phyloP scores from a whole-genome alignment of 2,329 filamentous ascomycete species.

The Stenocarpella maydis region DNA sequence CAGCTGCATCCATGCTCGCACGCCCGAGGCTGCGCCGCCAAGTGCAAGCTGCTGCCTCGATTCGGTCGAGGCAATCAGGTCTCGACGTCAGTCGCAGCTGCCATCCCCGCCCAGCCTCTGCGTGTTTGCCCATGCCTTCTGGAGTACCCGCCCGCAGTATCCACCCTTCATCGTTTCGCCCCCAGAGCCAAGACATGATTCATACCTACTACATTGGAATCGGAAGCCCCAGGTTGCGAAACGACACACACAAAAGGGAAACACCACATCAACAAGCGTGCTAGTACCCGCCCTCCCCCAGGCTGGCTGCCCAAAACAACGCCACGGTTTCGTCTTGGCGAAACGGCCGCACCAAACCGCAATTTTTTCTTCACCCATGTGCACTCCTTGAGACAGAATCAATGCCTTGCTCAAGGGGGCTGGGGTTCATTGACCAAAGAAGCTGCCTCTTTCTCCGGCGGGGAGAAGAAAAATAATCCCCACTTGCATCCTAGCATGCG shows the following conservation, averaged over 20 bases:
- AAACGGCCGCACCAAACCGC: constrained; percentile 3
- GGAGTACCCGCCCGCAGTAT: neutral
- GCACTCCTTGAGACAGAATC: neutral
- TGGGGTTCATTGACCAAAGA: neutral
- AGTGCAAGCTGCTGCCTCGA: constrained; percentile 14
- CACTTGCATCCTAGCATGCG: neutral
- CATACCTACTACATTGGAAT: neutral
- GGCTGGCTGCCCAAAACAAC: constrained; percentile 23
- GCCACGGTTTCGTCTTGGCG: constrained; percentile 30
- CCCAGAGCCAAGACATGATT: constrained; percentile 23
- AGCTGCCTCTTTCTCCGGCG: neutral
- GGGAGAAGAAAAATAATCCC: neutral
- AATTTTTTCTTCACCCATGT: neutral
- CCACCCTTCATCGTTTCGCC: neutral
- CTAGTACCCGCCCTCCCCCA: constrained; percentile 8
- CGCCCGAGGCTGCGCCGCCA: constrained; percentile 16
- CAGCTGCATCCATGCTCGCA: constrained; percentile 13
- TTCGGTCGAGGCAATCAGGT: constrained; percentile 2
- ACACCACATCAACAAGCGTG: constrained; percentile 2
- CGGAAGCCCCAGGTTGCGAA: neutral
- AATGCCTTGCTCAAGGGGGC: too few relatives aligned
- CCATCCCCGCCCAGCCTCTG: constrained; percentile 14
- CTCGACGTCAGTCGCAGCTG: neutral
- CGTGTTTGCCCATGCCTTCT: constrained; percentile 2
- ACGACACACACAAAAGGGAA: neutral